Evolutionary conservation across 768 basidiomycete genomes (phyloP).

Genomic region (Calocera viscosa): DNA sequence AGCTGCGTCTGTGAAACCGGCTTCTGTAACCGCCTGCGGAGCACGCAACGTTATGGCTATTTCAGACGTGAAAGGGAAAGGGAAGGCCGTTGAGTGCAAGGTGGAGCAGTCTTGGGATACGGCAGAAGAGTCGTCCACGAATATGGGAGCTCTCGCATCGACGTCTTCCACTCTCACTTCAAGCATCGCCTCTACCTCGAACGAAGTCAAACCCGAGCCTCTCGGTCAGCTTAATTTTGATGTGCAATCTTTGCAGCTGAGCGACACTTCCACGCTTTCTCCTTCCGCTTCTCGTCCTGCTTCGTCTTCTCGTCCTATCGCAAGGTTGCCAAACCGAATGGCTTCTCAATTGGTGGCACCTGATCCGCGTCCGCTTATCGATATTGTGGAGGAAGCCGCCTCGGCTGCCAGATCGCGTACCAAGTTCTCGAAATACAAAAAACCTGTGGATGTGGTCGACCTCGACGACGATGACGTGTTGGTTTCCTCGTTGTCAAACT

Average conservation of each 20-base stretch:
- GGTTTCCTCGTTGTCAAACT: too few relatives aligned
- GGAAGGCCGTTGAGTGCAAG: not conserved
- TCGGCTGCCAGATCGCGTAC: not conserved
- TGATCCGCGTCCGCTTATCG: not conserved
- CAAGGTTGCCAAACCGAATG: not conserved
- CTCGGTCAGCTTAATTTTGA: not conserved
- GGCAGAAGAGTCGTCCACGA: not conserved
- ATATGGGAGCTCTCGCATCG: not conserved
- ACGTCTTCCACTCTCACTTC: not conserved
- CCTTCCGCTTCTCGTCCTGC: not conserved
- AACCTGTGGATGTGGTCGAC: too few relatives aligned
- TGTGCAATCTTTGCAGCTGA: not conserved
- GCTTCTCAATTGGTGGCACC: not conserved
- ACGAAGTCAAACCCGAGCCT: not conserved
- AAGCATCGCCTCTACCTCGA: not conserved
- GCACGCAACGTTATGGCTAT: not conserved
- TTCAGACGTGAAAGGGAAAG: not conserved
- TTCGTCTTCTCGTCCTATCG: not conserved
- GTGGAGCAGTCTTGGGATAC: not conserved
- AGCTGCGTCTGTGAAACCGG: not conserved
- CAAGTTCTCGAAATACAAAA: too few relatives aligned
- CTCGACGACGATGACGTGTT: not conserved
- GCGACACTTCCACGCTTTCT: not conserved
- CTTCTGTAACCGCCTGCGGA: not conserved
- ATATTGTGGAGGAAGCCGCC: not conserved